These are phyloP conservation scores for Pleurotus citrinopileatus DNA, from an alignment of 768 basidiomycete species.

Conservation along the genomic window DNA sequence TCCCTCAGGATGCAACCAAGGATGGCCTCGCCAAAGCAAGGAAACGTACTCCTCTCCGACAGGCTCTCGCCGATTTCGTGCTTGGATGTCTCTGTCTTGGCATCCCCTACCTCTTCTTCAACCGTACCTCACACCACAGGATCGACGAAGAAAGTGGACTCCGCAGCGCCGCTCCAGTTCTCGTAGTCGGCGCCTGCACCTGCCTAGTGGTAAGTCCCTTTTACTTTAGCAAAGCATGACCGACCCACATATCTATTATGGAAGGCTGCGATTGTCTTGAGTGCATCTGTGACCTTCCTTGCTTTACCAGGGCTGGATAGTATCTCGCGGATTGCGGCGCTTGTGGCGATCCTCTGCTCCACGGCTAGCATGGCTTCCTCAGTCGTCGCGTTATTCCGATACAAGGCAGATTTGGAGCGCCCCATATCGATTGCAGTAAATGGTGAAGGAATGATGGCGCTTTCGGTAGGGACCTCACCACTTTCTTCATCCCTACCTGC, in stretches of 20 bases:
- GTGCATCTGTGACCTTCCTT: conserved; percentile 80
- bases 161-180: conserved; percentile 49
- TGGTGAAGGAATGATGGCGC: conserved; percentile 51
- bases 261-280: conserved; percentile 78
- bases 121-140: conserved; percentile 44
- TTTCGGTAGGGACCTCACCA: conserved; percentile 49
- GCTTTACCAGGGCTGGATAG: conserved; percentile 73
- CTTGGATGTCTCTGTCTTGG: conserved; percentile 69
- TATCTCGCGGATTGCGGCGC: conserved; percentile 58
- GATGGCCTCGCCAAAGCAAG: conserved; percentile 21
- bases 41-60: conserved; percentile 37
- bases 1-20: conserved; percentile 49
- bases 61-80: conserved; percentile 54
- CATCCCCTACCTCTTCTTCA: conserved; percentile 74
- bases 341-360: conserved; percentile 69
- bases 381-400: conserved; percentile 65
- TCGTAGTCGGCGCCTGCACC: conserved; percentile 63
- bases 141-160: conserved; percentile 62
- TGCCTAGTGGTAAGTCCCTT: conserved; percentile 54
- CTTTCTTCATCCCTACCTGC: neutral
- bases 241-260: conserved; percentile 13
- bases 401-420: conserved; percentile 63
- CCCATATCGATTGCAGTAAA: conserved; percentile 44
- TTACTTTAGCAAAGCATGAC: conserved; percentile 4
- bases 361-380: conserved; percentile 67